A percentile compares a stretch with the other conserved stretches of the same genome.
phyloP scores from a whole-genome alignment of 2,329 filamentous ascomycete genomes.

The Monilinia fructigena region DNA sequence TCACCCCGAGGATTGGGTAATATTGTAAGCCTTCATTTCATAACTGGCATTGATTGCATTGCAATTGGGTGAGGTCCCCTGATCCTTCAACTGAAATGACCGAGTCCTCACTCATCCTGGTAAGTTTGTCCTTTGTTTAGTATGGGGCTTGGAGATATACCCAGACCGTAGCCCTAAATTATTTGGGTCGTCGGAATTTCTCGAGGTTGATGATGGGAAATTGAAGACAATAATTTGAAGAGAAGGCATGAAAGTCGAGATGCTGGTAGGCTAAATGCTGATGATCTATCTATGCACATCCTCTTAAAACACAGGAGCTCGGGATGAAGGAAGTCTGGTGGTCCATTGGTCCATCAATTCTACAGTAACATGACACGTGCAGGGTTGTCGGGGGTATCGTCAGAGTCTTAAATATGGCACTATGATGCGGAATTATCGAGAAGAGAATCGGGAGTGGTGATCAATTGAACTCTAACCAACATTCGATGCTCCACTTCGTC shows the following conservation, averaged over 20 bases:
- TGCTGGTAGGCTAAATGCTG: too few relatives aligned
- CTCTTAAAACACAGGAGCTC: background rate
- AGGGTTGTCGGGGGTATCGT: background rate
- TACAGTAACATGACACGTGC: too few relatives aligned
- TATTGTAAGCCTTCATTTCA: background rate
- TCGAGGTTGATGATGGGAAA: background rate
- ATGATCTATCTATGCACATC: background rate
- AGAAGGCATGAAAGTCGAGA: background rate
- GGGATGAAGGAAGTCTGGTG: too few relatives aligned
- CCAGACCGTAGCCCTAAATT: background rate
- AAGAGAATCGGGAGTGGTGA: slow-evolving; percentile 6
- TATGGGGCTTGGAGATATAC: background rate
- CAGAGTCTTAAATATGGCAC: background rate
- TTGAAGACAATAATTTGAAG: background rate
- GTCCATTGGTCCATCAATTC: too few relatives aligned
- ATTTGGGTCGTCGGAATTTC: background rate
- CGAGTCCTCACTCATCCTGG: background rate
- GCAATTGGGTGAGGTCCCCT: background rate
- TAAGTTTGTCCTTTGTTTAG: background rate
- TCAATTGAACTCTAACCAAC: background rate
- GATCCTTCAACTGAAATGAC: slow-evolving; percentile 1
- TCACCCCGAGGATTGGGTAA: slow-evolving; percentile 15
- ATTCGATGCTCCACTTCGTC: too few relatives aligned
- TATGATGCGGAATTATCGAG: background rate
- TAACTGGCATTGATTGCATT: background rate